These are phyloP conservation scores for Lentinula edodes DNA, from an alignment of 768 basidiomycete species.

Conservation along the genomic window DNA sequence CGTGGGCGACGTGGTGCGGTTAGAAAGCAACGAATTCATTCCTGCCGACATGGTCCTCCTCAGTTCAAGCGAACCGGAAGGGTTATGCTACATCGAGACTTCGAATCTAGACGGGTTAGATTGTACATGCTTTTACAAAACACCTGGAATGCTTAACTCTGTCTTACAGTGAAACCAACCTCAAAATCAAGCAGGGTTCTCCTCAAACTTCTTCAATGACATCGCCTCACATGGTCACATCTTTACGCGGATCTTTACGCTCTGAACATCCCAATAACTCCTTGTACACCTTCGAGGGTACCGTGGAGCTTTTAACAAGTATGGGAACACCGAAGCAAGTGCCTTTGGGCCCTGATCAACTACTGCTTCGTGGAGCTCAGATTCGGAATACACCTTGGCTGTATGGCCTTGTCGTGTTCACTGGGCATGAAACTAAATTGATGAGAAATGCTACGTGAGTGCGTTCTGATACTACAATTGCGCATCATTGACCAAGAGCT, in stretches of 20 bases:
- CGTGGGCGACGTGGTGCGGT: constrained; percentile 89
- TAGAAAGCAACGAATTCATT: constrained; percentile 91
- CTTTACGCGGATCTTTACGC: constrained; percentile 77
- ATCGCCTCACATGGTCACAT: constrained; percentile 65
- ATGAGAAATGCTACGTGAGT: constrained; percentile 97
- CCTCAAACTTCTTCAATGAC: constrained; percentile 74
- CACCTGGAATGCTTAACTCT: not conserved
- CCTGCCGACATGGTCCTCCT: constrained; percentile 90
- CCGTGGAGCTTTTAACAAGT: constrained; percentile 56
- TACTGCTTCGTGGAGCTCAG: constrained; percentile 92
- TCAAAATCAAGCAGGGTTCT: constrained; percentile 97
- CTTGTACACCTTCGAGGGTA: constrained; percentile 91
- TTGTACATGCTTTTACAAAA: not conserved
- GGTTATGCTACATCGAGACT: constrained; percentile 96
- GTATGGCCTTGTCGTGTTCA: constrained; percentile 90
- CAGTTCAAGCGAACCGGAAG: constrained; percentile 92
- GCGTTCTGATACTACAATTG: not conserved
- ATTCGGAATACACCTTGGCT: constrained; percentile 95
- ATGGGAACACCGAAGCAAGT: constrained; percentile 69
- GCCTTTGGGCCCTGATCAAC: constrained; percentile 91
- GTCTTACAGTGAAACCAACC: constrained; percentile 79
- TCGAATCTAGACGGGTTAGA: constrained; percentile 92
- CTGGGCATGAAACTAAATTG: constrained; percentile 96
- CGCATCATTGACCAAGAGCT: not conserved
- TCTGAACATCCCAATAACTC: constrained; percentile 98